Conservation (phyloP, 1,284 basidiomycete species). For the Neolentinus lepideus region DNA sequence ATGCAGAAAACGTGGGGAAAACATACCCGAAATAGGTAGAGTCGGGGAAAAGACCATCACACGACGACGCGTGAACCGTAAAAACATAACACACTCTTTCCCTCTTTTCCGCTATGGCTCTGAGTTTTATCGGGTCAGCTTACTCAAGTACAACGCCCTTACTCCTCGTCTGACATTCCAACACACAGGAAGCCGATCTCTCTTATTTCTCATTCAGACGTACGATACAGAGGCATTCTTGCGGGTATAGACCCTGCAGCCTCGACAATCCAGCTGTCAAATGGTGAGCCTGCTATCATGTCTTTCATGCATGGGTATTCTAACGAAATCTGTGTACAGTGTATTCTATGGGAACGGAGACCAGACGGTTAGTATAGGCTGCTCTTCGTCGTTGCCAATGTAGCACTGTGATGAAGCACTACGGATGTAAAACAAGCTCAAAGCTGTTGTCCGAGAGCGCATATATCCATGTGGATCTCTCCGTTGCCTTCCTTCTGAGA, state of each 20-base stretch:
- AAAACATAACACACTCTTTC: neutral
- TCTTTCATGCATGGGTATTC: conserved; percentile 2
- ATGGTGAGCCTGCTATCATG: conserved; percentile 43
- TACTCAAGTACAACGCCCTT: conserved; percentile 2
- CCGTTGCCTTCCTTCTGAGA: conserved; percentile 73
- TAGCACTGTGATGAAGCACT: conserved; percentile 34
- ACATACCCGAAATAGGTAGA: neutral
- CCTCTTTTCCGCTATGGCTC: conserved; percentile 41
- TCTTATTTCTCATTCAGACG: conserved; percentile 86
- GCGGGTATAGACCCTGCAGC: conserved; percentile 78
- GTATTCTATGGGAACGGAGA: conserved; percentile 85
- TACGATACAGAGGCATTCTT: conserved; percentile 82
- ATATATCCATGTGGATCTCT: conserved; percentile 60
- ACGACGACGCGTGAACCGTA: neutral
- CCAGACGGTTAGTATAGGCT: conserved; percentile 56
- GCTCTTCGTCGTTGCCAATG: conserved; percentile 15
- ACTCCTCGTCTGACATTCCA: conserved; percentile 3
- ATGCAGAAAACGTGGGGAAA: neutral
- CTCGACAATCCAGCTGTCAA: conserved; percentile 82
- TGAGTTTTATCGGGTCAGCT: conserved; percentile 63
- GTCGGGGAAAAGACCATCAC: neutral
- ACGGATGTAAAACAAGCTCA: conserved; percentile 58
- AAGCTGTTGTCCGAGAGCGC: conserved; percentile 61
- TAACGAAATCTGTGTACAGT: conserved; percentile 35
- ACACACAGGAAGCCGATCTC: conserved; percentile 76